Percentiles rank a stretch among this genome's conserved stretches.
phyloP scores from a whole-genome alignment of 176 grass and related monocot genomes.

The Lolium perenne region DNA sequence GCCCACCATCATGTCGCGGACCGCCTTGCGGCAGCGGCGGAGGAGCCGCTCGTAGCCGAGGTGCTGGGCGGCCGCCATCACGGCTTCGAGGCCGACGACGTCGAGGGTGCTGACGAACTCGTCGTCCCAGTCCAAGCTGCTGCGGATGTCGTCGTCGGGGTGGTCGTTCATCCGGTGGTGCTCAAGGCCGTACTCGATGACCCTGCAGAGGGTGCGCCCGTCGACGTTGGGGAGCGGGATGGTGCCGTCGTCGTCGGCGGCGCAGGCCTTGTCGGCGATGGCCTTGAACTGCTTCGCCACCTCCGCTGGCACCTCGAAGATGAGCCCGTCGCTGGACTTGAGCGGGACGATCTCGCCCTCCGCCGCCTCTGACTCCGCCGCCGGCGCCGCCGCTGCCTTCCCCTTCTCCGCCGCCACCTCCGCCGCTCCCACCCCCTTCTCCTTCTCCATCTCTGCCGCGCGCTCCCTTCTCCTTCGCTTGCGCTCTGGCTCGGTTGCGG shows the following conservation, averaged over 20 bases:
- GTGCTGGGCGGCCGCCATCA: slow-evolving; percentile 16
- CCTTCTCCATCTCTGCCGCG: background rate
- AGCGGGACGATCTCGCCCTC: background rate
- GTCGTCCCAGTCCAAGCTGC: background rate
- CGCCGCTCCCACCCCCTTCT: background rate
- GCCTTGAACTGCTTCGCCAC: background rate
- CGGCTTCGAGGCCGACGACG: background rate
- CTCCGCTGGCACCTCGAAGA: background rate
- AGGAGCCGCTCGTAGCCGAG: slow-evolving; percentile 24
- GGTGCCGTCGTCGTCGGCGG: background rate
- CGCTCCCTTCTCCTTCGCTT: background rate
- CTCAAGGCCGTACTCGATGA: background rate
- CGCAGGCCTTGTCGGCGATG: slow-evolving; percentile 10
- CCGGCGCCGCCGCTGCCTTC: background rate
- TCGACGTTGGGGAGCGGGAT: slow-evolving; percentile 15
- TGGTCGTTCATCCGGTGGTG: background rate
- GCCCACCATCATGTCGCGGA: background rate
- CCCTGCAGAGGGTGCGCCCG: background rate
- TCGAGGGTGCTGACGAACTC: slow-evolving; percentile 16
- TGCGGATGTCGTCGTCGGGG: background rate
- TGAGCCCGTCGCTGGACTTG: background rate
- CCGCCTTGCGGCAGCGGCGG: background rate
- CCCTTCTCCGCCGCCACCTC: background rate
- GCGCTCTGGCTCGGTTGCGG: background rate
- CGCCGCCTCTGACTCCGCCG: background rate